phyloP scores from a whole-genome alignment of 2,329 filamentous ascomycete genomes.

The Paracoccidioides lutzii region DNA sequence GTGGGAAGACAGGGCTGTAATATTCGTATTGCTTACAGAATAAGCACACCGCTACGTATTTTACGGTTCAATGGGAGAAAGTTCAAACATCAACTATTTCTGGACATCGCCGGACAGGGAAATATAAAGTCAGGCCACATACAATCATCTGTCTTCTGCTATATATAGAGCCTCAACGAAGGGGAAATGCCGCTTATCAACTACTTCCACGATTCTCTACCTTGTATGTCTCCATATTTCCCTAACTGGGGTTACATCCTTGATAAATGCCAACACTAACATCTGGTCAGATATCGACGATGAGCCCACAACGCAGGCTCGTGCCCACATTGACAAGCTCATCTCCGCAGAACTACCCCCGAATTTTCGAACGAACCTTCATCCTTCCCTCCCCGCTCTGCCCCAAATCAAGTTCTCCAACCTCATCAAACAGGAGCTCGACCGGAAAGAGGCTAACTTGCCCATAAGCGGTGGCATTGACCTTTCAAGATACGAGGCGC shows the following conservation, averaged over 20 bases:
- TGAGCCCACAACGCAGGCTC: conserved; percentile 48
- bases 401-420: conserved; percentile 48
- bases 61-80: no score
- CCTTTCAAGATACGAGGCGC: conserved; percentile 68
- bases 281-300: conserved; percentile 60
- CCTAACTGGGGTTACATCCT: background rate
- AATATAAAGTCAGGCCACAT: background rate
- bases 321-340: conserved; percentile 54
- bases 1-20: no score
- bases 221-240: conserved; percentile 44
- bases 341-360: conserved; percentile 53
- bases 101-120: background rate
- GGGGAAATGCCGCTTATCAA: conserved; percentile 52
- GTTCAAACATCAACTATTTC: no score
- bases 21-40: no score
- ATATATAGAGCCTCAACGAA: background rate
- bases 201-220: conserved; percentile 64
- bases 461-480: conserved; percentile 55
- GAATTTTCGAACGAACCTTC: conserved; percentile 37
- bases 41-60: no score
- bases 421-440: conserved; percentile 54
- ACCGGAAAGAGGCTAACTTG: conserved; percentile 49
- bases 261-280: conserved; percentile 11
- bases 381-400: conserved; percentile 46
- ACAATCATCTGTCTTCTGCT: background rate